phyloP scores from a whole-genome alignment of 352 stramenopile species.

The Hyaloperonospora brassicae region DNA sequence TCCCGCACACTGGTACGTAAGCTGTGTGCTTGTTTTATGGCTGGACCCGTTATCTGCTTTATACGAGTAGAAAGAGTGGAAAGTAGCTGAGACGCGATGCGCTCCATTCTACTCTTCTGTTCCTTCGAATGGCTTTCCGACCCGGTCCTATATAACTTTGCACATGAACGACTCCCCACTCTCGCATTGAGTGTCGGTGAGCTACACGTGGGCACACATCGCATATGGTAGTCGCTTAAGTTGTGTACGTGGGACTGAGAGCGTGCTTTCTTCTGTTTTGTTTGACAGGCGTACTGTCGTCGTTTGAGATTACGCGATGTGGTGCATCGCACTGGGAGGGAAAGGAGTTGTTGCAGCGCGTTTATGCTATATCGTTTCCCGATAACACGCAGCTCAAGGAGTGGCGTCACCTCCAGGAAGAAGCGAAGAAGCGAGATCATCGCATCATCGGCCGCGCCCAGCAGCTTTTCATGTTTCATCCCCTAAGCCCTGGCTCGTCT shows the following conservation, averaged over 20 bases:
- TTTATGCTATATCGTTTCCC: slow-evolving; percentile 96
- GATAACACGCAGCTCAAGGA: slow-evolving; percentile 82
- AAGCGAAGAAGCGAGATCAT: slow-evolving; percentile 95
- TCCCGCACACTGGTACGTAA: slow-evolving; percentile 87
- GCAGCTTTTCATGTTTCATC: slow-evolving; percentile 94
- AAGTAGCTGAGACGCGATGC: slow-evolving; percentile 31
- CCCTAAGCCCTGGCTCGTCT: slow-evolving; percentile 91
- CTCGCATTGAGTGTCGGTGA: slow-evolving; percentile 61
- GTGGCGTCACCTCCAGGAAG: slow-evolving; percentile 87
- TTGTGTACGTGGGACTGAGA: background rate
- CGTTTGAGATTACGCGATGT: slow-evolving; percentile 93
- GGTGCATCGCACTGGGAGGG: slow-evolving; percentile 90
- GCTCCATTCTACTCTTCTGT: slow-evolving; percentile 12
- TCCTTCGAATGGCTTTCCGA: slow-evolving; percentile 10
- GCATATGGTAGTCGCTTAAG: slow-evolving; percentile 17
- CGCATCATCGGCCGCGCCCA: slow-evolving; percentile 91
- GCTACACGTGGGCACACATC: slow-evolving; percentile 81
- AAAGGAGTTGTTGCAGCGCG: slow-evolving; percentile 90
- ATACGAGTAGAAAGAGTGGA: slow-evolving; percentile 82
- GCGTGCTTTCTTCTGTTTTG: background rate
- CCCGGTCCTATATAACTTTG: slow-evolving; percentile 44
- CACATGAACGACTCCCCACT: slow-evolving; percentile 68
- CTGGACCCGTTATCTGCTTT: slow-evolving; percentile 45
- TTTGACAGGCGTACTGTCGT: slow-evolving; percentile 73
- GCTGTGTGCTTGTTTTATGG: slow-evolving; percentile 7